phyloP scores from a whole-genome alignment of 2,329 filamentous ascomycete species.

The Apiospora marii region DNA sequence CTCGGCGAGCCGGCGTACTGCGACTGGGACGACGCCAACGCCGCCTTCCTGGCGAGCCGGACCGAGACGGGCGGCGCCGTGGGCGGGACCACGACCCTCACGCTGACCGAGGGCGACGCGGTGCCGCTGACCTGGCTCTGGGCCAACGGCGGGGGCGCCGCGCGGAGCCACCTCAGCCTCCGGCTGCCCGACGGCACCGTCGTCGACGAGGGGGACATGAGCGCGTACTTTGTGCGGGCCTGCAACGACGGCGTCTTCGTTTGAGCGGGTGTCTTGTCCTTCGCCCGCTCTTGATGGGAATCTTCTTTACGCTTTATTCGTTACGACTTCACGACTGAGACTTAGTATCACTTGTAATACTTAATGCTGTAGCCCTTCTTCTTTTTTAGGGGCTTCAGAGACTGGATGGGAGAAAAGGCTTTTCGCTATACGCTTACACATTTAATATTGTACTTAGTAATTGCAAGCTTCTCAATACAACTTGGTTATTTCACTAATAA shows the following conservation, averaged over 20 bases:
- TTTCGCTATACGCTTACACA: not conserved
- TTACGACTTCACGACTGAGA: not conserved
- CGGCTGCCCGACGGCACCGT: slow-evolving; percentile 25
- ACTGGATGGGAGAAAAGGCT: not conserved
- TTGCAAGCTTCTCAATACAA: not conserved
- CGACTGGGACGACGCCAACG: slow-evolving; percentile 31
- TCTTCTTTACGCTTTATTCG: not conserved
- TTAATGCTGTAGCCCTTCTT: not conserved
- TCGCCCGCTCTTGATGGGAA: no score
- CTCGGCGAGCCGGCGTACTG: slow-evolving; percentile 28
- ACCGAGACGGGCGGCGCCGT: slow-evolving; percentile 40
- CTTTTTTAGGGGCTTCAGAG: not conserved
- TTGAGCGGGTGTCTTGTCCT: not conserved
- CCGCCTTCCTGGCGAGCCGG: slow-evolving; percentile 29
- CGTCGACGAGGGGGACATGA: slow-evolving; percentile 23
- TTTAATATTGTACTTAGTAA: not conserved
- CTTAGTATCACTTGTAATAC: not conserved
- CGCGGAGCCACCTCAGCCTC: slow-evolving; percentile 27
- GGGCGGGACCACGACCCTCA: slow-evolving; percentile 23
- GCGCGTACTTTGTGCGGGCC: slow-evolving; percentile 28
- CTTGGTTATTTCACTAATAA: not conserved
- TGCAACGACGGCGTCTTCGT: slow-evolving; percentile 28
- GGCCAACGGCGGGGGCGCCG: slow-evolving; percentile 30
- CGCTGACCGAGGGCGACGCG: slow-evolving; percentile 29
- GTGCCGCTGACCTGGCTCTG: slow-evolving; percentile 31